phyloP scores from a whole-genome alignment of 2,329 filamentous ascomycete species.

The Colletotrichum cuscutae region DNA sequence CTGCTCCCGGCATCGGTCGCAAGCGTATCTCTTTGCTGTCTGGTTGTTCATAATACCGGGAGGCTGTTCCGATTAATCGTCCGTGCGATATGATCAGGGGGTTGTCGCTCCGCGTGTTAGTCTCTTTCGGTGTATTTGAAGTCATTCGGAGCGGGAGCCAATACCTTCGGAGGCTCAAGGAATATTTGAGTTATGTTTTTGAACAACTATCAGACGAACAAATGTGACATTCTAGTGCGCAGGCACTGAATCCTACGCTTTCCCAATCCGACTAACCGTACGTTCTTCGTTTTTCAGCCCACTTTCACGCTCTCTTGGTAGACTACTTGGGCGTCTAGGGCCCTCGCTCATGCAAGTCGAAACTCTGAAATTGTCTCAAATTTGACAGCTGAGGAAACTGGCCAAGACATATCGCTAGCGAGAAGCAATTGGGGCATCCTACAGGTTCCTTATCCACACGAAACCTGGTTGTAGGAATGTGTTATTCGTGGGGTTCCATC shows the following conservation, averaged over 20 bases:
- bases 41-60: neutral
- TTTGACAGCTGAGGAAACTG: neutral
- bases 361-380: neutral
- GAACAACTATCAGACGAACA: neutral
- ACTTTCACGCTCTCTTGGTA: neutral
- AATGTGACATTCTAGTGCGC: neutral
- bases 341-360: neutral
- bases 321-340: neutral
- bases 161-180: neutral
- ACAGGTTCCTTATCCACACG: neutral
- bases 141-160: neutral
- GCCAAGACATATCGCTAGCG: neutral
- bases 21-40: slow-evolving; percentile 3
- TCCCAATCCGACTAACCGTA: neutral
- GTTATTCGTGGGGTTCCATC: neutral
- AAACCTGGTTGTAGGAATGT: neutral
- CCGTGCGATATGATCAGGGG: neutral
- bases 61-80: neutral
- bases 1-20: slow-evolving; percentile 2
- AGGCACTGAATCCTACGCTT: neutral
- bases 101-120: neutral
- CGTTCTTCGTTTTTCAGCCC: neutral
- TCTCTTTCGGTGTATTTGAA: neutral
- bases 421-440: neutral
- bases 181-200: neutral